Evolutionary conservation across 495 filamentous ascomycete genomes (phyloP).

Genomic region (Daldinia childiae): DNA sequence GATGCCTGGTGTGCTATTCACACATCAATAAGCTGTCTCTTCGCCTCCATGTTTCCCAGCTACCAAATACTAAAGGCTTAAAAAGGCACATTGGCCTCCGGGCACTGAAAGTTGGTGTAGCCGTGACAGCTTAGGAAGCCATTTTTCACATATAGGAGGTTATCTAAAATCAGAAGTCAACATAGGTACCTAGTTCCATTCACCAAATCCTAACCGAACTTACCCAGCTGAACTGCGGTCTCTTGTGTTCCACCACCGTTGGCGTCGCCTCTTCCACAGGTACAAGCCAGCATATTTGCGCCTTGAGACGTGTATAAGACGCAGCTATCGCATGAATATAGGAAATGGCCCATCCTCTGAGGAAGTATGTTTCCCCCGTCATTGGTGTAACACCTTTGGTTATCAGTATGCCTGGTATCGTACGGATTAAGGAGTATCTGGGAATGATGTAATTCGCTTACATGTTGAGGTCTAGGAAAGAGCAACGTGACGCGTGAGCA

Average conservation of each 20-base stretch:
- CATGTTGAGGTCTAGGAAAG: conserved; percentile 28
- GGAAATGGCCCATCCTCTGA: conserved; percentile 9
- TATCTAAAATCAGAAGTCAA: conserved; percentile 9
- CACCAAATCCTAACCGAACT: not conserved
- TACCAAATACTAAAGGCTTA: not conserved
- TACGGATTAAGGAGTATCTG: not conserved
- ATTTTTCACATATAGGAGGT: conserved; percentile 21
- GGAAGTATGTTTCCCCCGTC: conserved; percentile 6
- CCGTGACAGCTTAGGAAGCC: conserved; percentile 27
- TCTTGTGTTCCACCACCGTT: conserved; percentile 7
- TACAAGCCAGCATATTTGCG: conserved; percentile 10
- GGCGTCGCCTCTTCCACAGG: not conserved
- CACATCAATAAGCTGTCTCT: not conserved
- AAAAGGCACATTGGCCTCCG: not conserved
- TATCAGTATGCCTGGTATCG: not conserved
- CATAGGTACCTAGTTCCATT: not conserved
- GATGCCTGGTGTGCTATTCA: not conserved
- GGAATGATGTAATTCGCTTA: not conserved
- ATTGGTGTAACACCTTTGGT: conserved; percentile 26
- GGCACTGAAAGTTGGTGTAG: conserved; percentile 30
- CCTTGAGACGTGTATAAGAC: not conserved
- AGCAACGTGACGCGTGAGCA: conserved; percentile 13
- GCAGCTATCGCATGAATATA: conserved; percentile 8
- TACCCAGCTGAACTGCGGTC: conserved; percentile 18
- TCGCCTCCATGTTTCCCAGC: not conserved